Base-by-base conservation (phyloP, 23 red algal species). In the Gracilaria domingensis region DNA sequence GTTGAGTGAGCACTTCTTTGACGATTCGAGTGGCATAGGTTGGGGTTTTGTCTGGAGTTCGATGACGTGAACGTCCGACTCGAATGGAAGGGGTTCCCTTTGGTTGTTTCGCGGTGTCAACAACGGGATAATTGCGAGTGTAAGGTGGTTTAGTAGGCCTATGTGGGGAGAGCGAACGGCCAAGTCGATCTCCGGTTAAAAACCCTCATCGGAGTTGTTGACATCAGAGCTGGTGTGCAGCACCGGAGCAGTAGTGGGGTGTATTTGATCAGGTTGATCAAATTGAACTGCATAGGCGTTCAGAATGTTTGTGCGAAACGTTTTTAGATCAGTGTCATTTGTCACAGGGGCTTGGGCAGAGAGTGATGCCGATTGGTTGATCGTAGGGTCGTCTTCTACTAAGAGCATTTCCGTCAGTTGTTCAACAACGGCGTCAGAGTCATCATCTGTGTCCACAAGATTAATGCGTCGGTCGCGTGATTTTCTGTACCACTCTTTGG, bases 111-210 rank as follows among this genome's bases (percentile, higher is more conserved):
- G n/a, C n/a, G n/a, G n/a, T n/a, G n/a, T n/a, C n/a, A n/a, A n/a
- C n/a, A n/a, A n/a, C n/a, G n/a, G n/a, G n/a, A n/a, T 74, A 25
- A 18, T 23, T 59, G 55, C 55, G 55, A 59, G 62, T 74, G 23
- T 44, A 9, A 18, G 67, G 67, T 4, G 71, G 34, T 76, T 45
- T 29, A 12, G 2, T 76, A 23, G 71, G 28, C 34, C 71, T 76
- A 24, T 51, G 8, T 5, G 4, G 11, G 29, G 71, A 51, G n/a
- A 76, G 12, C 32, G 71, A 39, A 14, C 71, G 28, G 71, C 71
- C 71, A 40, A 4, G 17, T 1, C 71, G 34, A 62, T 62, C 59
- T 29, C 59, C 59, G 18, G 0, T 62, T 62, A 26, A 62, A 62
- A 62, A 62, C 59, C 71, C 34, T 51, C 71, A 24, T 76, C 26